These are phyloP conservation scores for Boletus rufocinnamomeus DNA, from an alignment of 768 basidiomycete genomes.

Conservation along the genomic window DNA sequence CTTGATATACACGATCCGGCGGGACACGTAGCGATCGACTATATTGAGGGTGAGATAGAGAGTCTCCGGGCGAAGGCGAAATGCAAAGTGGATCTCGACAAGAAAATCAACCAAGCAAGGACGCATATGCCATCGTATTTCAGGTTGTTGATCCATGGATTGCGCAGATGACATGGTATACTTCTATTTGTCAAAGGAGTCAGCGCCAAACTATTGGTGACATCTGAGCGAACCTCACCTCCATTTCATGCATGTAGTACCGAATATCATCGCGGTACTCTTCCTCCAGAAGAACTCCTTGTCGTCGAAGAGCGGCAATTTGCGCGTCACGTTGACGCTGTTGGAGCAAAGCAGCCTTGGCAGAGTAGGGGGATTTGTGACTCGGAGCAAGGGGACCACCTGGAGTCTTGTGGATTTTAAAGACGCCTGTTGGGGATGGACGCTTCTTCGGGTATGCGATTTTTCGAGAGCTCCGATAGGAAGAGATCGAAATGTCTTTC, in stretches of 20 bases:
- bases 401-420: conserved; percentile 64
- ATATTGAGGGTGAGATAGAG: conserved; percentile 98
- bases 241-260: conserved; percentile 96
- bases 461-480: conserved; percentile 61
- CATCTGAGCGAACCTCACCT: conserved; percentile 60
- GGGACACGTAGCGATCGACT: conserved; percentile 98
- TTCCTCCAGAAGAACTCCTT: conserved; percentile 84
- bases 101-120: conserved; percentile 98
- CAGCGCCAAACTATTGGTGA: conserved; percentile 5
- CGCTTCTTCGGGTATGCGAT: conserved; percentile 82
- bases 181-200: conserved; percentile 46
- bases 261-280: conserved; percentile 95
- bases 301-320: conserved; percentile 65
- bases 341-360: conserved; percentile 57
- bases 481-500: conserved; percentile 72
- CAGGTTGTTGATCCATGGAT: conserved; percentile 99
- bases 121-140: conserved; percentile 99
- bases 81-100: conserved; percentile 97
- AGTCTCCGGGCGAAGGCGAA: conserved; percentile 96
- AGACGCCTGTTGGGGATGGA: conserved; percentile 78
- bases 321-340: conserved; percentile 73
- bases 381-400: conserved; percentile 45
- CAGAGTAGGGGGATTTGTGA: conserved; percentile 66
- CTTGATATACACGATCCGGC: conserved; percentile 97
- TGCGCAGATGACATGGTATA: conserved; percentile 89